A percentile compares a stretch with the other conserved stretches of the same genome.
Evolutionary conservation across 2,329 filamentous ascomycete species (phyloP).

Genomic region (Pestalotiopsis sp.): DNA sequence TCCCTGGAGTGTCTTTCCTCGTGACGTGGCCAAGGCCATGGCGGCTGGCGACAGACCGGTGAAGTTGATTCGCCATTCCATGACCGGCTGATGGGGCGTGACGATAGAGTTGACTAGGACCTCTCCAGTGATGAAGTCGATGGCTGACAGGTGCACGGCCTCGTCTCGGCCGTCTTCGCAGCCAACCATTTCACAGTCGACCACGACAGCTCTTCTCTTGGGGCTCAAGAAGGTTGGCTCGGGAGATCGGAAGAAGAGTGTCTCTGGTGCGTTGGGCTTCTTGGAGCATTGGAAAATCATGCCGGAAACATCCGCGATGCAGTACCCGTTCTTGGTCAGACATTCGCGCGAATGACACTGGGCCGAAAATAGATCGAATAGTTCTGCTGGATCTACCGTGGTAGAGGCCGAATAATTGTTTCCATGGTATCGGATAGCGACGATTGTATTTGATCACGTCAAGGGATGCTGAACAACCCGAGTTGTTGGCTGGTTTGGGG

Average conservation of each 20-base stretch:
- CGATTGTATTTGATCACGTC: background rate
- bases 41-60: slow-evolving; percentile 38
- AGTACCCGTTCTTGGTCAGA: background rate
- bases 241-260: background rate
- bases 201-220: slow-evolving; percentile 29
- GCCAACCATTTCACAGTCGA: slow-evolving; percentile 48
- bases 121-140: slow-evolving; percentile 46
- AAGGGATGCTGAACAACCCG: background rate
- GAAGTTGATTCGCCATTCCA: slow-evolving; percentile 35
- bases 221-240: background rate
- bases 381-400: background rate
- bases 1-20: slow-evolving; percentile 35
- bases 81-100: slow-evolving; percentile 32
- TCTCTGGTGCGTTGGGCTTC: background rate
- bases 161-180: slow-evolving; percentile 20
- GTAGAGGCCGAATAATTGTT: background rate
- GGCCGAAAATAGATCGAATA: background rate
- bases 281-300: background rate
- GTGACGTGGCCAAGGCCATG: slow-evolving; percentile 30
- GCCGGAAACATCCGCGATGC: background rate
- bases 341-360: background rate
- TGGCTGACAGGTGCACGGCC: background rate
- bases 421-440: background rate
- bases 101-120: slow-evolving; percentile 42
- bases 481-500: background rate